A percentile compares a stretch with the other conserved stretches of the same genome.
phyloP scores from a whole-genome alignment of 345 rosid genomes.

The Anastatica hierochuntica region DNA sequence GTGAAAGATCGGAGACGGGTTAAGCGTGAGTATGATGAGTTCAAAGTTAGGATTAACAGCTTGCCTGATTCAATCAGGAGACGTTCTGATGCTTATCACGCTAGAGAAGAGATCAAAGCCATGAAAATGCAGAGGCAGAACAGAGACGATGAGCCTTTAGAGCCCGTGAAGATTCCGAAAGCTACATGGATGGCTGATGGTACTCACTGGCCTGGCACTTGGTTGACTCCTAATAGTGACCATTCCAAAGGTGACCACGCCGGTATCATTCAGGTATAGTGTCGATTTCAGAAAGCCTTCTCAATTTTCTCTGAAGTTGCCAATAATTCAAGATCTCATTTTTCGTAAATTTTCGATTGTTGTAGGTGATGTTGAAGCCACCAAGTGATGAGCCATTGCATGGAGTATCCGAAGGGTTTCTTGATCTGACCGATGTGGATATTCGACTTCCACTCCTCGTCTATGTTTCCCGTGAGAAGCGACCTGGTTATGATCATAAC shows the following conservation, averaged over 20 bases:
- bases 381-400: conserved; percentile 88
- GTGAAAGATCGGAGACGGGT: conserved; percentile 90
- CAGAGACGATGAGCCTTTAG: conserved; percentile 54
- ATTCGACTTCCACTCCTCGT: conserved; percentile 97
- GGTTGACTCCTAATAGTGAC: conserved; percentile 62
- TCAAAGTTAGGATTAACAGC: conserved; percentile 86
- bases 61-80: conserved; percentile 92
- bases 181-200: conserved; percentile 99
- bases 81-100: conserved; percentile 95
- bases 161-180: conserved; percentile 71
- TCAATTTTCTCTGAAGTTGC: not conserved
- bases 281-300: not conserved
- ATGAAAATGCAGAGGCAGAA: conserved; percentile 88
- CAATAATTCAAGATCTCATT: not conserved
- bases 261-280: conserved; percentile 80
- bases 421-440: conserved; percentile 75
- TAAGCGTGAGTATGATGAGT: conserved; percentile 96
- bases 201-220: conserved; percentile 98
- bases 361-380: conserved; percentile 94
- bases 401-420: conserved; percentile 51
- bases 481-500: conserved; percentile 97
- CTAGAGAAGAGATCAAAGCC: conserved; percentile 93
- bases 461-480: conserved; percentile 96
- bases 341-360: not conserved
- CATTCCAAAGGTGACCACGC: conserved; percentile 88